Base-by-base conservation (phyloP, 208 protist species). In the Leishmania braziliensis region DNA sequence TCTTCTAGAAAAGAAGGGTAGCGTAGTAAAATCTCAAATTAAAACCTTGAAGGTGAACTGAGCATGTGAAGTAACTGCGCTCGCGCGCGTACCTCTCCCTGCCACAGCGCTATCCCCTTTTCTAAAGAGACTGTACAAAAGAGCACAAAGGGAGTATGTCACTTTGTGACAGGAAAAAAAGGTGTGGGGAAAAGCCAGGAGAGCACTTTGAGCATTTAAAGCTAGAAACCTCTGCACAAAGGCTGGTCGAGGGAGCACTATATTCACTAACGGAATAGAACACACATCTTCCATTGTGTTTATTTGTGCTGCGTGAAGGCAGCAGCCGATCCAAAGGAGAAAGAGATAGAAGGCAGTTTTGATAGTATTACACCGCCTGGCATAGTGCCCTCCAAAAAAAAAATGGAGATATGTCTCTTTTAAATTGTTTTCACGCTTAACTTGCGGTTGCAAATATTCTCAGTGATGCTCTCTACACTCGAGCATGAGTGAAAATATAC, bases 151-250 rank as follows among this genome's bases (percentile, higher is more conserved):
- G 71, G n/a, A 48, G 65, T 36, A 26, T 20, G 29, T 4, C 36
- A 39, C 20, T 4, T 39, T 23, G 5, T 48, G 2, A 3, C 16
- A 5, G 2, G 36, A 54, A 77, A 46, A 71, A 46, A 26, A 77
- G 46, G 53, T 53, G 78, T 71, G 84, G 75, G 70, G 71, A 75
- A 73, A 43, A 73, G 36, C 20, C 48, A 77, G 33, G 3, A 33
- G 36, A 74, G 9, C 14, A 23, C 53, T 71, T 18, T 16, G 26
- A 8, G 6, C 12, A 36, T 63, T 36, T 51, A 36, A 46, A 43
- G 23, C 2, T 62, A 54, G 18, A 54, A 65, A 20, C 73, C 43
- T 66, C 53, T 56, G 39, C 23, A 20, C 18, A 18, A 50, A 72
- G 23, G 68, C 43, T 53, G 8, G n/a, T 51, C 10, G 8, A 72